Percentiles rank a stretch among this genome's conserved stretches.
phyloP scores from a whole-genome alignment of 352 stramenopile genomes.

The Phytopythium mirpurense region DNA sequence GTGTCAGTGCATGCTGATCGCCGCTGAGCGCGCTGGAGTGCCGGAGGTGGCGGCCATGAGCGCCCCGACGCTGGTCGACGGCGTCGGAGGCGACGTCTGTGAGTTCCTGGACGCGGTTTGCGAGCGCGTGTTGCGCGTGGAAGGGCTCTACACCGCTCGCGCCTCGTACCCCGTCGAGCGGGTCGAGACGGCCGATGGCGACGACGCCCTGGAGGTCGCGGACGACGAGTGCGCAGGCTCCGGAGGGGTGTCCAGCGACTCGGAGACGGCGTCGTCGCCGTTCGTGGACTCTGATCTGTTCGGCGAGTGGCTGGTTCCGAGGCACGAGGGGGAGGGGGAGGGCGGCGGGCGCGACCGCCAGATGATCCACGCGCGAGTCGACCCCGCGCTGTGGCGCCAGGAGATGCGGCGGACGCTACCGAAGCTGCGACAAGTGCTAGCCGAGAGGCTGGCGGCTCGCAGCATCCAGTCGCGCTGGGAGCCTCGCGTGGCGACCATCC shows the following conservation, averaged over 20 bases:
- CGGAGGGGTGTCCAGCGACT: constrained; percentile 18
- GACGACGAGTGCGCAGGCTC: constrained; percentile 23
- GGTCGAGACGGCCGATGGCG: constrained; percentile 33
- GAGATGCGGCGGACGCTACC: constrained; percentile 34
- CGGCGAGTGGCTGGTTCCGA: constrained; percentile 38
- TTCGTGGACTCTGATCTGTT: constrained; percentile 17
- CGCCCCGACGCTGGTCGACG: constrained; percentile 33
- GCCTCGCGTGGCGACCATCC: not conserved
- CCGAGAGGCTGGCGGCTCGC: not conserved
- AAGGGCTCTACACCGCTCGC: constrained; percentile 9
- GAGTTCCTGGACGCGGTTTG: constrained; percentile 43
- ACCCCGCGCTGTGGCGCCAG: constrained; percentile 29
- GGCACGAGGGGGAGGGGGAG: constrained; percentile 14
- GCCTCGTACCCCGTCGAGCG: constrained; percentile 33
- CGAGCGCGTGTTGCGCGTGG: constrained; percentile 24
- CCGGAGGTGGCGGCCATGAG: constrained; percentile 23
- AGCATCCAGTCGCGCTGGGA: not conserved
- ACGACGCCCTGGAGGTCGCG: constrained; percentile 39
- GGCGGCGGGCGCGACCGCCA: constrained; percentile 9
- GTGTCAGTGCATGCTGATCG: constrained; percentile 49
- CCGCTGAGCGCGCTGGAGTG: constrained; percentile 37
- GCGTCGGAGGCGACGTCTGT: constrained; percentile 45
- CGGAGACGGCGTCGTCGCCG: constrained; percentile 19
- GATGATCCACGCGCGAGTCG: constrained; percentile 40
- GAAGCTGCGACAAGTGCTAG: constrained; percentile 19